Base-by-base conservation (phyloP, 2,329 filamentous ascomycete genomes). In the Talaromyces sp. region DNA sequence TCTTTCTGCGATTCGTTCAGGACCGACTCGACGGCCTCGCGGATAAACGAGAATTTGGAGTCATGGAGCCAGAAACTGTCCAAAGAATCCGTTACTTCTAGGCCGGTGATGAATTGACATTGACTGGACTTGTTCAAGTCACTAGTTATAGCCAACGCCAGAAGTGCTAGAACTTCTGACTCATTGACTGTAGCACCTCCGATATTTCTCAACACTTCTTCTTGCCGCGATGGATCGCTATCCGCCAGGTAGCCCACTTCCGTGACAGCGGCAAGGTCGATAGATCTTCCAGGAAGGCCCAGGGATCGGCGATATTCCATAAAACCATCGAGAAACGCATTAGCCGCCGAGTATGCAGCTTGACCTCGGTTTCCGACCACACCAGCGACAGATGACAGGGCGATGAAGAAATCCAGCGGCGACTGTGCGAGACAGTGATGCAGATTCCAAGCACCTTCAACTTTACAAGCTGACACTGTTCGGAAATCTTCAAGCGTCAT, bases 101-200 rank as follows among this genome's bases (percentile, higher is more conserved):
- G 80, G 2, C 82, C 82, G 0, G 81, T 84, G 61, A 84, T 80
- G 37, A 75, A 77, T 64, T 84, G 81, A 41, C 70, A 74, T 57
- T 77, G 75, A 66, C 79, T 82, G 0, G 73, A 68, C 0, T 64
- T 62, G 0, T 67, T 67, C 3, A 81, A 63, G 28, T 74, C 71
- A 1, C 80, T 80, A 5, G 68, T 73, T 40, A 84, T 79, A 17
- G 80, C 80, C 0, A 80, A 77, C 1, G 75, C 77, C 1, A 84
- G 70, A 0, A 85, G 73, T 0, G 81, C 81, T 1, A 83, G 69
- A 0, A 84, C 80, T 67, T 85, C 81, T 6, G 76, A 75, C 63
- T 80, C 81, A 63, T 50, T 41, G 31, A 59, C 37, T 13, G 60
- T 63, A 50, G 58, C 61, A 10, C 54, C 56, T 10, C 63, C 65